Base-by-base conservation (phyloP, 345 rosid genomes). In the Lagerstroemia speciosa region DNA sequence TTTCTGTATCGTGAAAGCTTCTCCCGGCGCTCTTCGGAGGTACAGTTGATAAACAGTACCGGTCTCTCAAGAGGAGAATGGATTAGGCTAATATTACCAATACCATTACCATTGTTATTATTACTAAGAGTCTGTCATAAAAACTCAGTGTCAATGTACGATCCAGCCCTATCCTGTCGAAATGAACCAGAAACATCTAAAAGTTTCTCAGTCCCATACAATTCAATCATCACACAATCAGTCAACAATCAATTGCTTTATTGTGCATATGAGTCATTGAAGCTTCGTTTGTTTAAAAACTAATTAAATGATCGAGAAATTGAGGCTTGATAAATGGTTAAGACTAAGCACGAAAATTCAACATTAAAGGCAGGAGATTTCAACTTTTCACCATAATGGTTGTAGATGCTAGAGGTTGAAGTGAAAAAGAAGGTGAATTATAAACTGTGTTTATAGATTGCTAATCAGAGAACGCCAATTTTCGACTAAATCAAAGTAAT, bases 1-100 rank as follows among this genome's bases (percentile, higher is more conserved):
- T 86, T 87, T 74, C 91, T 83, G 91, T 95, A 95, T 75, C 99
- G 80, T 3, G 97, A 95, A 74, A 95, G 97, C 93, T 95, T 90
- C 79, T 92, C 96, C 80, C 77, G 82, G 33, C 99, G 97, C 52
- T 83, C 94, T 78, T 95, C 98, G 0, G 87, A 41, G 34, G 80
- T 73, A 73, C 87, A 87, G 80, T 75, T 88, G 76, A 84, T 78
- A 53, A 84, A 58, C 62, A 82, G 43, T 70, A 81, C 40, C 33
- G 87, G 83, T 64, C 66, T 83, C 66, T 89, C 90, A 27, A 75
- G 71, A 29, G 88, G 87, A 80, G 98, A 90, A 62, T 78, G 85
- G 72, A 78, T 73, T 69, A 67, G 64, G 79, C 79, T 82, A 60
- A 66, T 72, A 60, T 76, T 73, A 43, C 76, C 70, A 66, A 76